These are phyloP conservation scores for Boletus sp. DNA, from an alignment of 768 basidiomycete species.

Conservation along the genomic window DNA sequence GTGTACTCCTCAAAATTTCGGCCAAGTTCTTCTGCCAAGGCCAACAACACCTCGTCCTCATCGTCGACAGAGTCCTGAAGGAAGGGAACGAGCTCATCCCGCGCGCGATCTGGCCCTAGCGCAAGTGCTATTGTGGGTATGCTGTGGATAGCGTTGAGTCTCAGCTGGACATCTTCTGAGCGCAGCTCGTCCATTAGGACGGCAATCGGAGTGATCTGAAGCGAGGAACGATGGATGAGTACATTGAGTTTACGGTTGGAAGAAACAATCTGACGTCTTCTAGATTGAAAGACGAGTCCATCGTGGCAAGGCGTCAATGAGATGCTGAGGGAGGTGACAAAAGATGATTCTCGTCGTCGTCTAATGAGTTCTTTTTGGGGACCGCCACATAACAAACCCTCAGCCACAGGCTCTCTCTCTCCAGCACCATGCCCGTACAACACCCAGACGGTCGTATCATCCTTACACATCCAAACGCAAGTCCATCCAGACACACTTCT, in stretches of 20 bases:
- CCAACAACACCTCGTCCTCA: constrained; percentile 96
- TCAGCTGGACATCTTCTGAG: constrained; percentile 94
- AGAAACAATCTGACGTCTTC: constrained; percentile 59
- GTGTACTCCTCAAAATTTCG: constrained; percentile 91
- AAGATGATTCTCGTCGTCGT: background rate
- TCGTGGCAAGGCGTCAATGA: constrained; percentile 29
- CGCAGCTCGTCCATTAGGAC: constrained; percentile 98
- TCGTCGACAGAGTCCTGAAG: constrained; percentile 99
- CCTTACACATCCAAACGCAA: constrained; percentile 64
- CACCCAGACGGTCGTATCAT: constrained; percentile 42
- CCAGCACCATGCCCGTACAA: constrained; percentile 54
- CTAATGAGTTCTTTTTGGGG: constrained; percentile 8
- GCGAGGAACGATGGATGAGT: constrained; percentile 16
- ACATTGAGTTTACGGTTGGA: constrained; percentile 4
- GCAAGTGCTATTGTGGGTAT: constrained; percentile 98
- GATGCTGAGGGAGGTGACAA: no score
- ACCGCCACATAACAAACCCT: constrained; percentile 20
- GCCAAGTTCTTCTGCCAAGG: constrained; percentile 93
- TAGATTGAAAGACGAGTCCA: constrained; percentile 63
- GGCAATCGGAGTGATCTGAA: constrained; percentile 88
- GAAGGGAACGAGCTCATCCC: constrained; percentile 95
- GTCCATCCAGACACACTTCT: background rate
- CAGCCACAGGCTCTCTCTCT: background rate
- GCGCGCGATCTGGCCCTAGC: constrained; percentile 89
- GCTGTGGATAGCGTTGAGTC: constrained; percentile 95